phyloP scores from a whole-genome alignment of 148 eudicot genomes.

The Fagopyrum homotropicum region DNA sequence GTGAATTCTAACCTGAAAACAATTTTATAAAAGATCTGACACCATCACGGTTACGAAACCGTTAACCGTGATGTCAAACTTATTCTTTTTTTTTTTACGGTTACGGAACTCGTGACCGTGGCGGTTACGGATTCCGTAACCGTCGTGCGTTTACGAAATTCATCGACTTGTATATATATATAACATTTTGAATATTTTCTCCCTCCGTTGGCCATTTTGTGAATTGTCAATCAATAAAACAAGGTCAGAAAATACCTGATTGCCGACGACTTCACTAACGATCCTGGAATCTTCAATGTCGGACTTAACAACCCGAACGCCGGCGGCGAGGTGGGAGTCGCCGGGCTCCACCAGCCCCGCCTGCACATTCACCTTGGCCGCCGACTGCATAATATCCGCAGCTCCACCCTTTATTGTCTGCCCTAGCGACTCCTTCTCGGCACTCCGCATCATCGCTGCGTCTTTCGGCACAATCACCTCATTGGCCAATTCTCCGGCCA shows the following conservation, averaged over 20 bases:
- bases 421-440: constrained; percentile 43
- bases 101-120: too few species aligned
- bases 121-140: too few species aligned
- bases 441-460: constrained; percentile 54
- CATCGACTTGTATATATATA: too few species aligned
- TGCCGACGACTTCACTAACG: constrained; percentile 1
- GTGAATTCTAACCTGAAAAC: too few species aligned
- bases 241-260: background rate
- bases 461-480: constrained; percentile 40
- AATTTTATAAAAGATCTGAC: too few species aligned
- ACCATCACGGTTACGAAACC: too few species aligned
- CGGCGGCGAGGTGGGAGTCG: constrained; percentile 18
- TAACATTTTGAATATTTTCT: too few species aligned
- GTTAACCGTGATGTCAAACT: too few species aligned
- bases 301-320: background rate
- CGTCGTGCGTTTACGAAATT: too few species aligned
- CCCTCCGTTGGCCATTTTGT: too few species aligned
- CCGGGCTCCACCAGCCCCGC: constrained; percentile 27
- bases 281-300: background rate
- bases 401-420: constrained; percentile 37
- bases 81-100: too few species aligned
- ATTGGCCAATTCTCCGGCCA: constrained; percentile 35
- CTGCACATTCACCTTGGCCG: constrained; percentile 38
- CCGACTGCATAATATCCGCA: constrained; percentile 54
- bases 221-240: too few species aligned